Base-by-base conservation (phyloP, 108 stramenopile species). In the Ochromonas danica region DNA sequence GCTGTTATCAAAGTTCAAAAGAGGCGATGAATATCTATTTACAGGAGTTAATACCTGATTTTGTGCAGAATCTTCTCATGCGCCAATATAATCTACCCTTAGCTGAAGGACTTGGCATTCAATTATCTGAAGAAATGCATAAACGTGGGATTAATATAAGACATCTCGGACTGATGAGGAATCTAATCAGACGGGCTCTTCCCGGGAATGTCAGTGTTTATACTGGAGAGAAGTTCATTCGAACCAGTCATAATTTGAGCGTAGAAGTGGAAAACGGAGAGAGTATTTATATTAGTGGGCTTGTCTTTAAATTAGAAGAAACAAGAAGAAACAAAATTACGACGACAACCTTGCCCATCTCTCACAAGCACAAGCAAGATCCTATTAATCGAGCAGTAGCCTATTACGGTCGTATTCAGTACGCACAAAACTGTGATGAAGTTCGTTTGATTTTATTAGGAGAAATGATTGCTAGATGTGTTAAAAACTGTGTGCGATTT, bases 101-200 rank as follows among this genome's bases (percentile, higher is more conserved):
- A 51, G 22, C 14, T 22, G 45, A 51, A 51, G 45, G 45, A 22
- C 22, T 51, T 22, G 22, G 45, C 22, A 51, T 51, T 22, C 14
- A 51, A 6, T 51, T 6, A 0, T 75, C 85, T 10, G 61, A 78
- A n/a, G 88, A 87, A 35, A 45, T 89, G 85, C 89, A 89, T 65
- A 40, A 65, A 17, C 42, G 67, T 28, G 89, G 89, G 42, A 79
- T 89, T 27, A 86, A 83, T 43, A 43, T 89, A 61, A 84, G 89
- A 22, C 89, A 90, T 62, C 42, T 90, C 61, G 89, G 89, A 0
- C 61, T 86, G 27, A 39, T 90, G 40, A 71, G 89, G 17, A 39
- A 43, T n/a, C 36, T 78, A 43, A 85, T 89, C 79, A 88, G 89
- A 88, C 71, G 88, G n/a, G 41, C 43, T 51, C 62, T 89, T 1